Evolutionary conservation across 148 eudicot species (phyloP).

Genomic region (Salicornia ramosissima): DNA sequence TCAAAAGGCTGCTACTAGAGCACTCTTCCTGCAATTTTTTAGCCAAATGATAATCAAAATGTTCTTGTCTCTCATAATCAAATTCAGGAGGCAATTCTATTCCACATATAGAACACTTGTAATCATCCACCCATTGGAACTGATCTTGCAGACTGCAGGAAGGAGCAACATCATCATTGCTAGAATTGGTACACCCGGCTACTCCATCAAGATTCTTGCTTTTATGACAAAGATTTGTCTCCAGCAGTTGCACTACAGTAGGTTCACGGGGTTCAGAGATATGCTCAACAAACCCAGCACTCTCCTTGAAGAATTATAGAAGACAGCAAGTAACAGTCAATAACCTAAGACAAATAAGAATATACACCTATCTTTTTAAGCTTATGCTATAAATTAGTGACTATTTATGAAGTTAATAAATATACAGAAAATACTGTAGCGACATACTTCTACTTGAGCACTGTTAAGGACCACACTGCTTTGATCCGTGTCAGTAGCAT

Average conservation of each 20-base stretch:
- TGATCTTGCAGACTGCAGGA: conserved; percentile 37
- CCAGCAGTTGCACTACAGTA: conserved; percentile 20
- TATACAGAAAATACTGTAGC: background rate
- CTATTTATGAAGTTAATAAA: background rate
- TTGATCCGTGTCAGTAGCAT: conserved; percentile 11
- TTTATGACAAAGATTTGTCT: conserved; percentile 9
- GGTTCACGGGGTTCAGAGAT: conserved; percentile 20
- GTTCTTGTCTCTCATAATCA: conserved; percentile 89
- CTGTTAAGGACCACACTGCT: background rate
- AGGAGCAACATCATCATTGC: conserved; percentile 33
- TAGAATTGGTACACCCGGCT: conserved; percentile 14
- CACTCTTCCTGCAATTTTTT: conserved; percentile 68
- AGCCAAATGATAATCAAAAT: conserved; percentile 85
- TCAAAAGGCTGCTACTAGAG: conserved; percentile 30
- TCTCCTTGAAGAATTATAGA: conserved; percentile 27
- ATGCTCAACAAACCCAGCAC: conserved; percentile 11
- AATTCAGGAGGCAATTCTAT: conserved; percentile 77
- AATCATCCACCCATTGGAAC: conserved; percentile 66
- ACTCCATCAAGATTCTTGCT: conserved; percentile 20
- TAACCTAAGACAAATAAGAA: background rate
- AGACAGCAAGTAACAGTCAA: conserved; percentile 6
- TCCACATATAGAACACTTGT: conserved; percentile 80
- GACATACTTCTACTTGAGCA: conserved; percentile 18
- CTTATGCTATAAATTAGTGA: background rate
- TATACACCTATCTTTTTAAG: background rate